Evolutionary conservation across 768 basidiomycete species (phyloP), one percentile per base, ranked within the genome.

Genomic region (Tricholoma bakamatsutake): DNA sequence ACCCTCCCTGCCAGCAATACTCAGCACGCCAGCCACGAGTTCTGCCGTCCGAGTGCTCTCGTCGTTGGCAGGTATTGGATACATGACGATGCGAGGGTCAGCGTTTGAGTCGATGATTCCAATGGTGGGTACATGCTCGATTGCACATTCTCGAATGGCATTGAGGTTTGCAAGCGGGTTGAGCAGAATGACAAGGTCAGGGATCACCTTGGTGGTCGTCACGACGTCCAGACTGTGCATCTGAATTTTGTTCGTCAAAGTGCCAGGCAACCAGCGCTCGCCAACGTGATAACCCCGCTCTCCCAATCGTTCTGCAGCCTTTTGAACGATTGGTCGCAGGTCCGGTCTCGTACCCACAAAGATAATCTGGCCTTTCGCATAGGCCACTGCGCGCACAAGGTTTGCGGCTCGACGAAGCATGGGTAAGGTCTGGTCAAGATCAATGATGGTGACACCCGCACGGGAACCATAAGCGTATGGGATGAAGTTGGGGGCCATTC

Each of bases 31-130:
- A 1, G 87, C 84, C 55, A 99, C 81, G 40, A 99, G 75, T 64
- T 98, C 96, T 43, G 93, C 92, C 13, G 94, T 88, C 46, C 94
- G 82, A 9, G 87, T 80, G 66, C 84, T 93, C 72, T 99, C 97
- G 72, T 96, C 93, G 69, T 98, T 99, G n/a, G 92, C 94, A 0
- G 94, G 95, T 65, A 99, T 98, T 42, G 97, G 89, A 69, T 97
- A 98, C 81, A 98, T 97, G 59, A 99, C 95, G 37, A 93, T 79
- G 24, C 97, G 85, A 5, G 97, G 97, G 72, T 99, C 97, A 42
- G 85, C 89, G 67, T 99, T 93, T 18, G 94, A 92, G 71, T 99
- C 97, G 53, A 95, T 83, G 57, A 98, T 85, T 33, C 88, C 97
- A 57, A 98, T 85, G 1, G 97, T 98, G 0, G 97, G 97, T 54